phyloP scores from a whole-genome alignment of 805 yeast species.

The Hanseniaspora meyeri region DNA sequence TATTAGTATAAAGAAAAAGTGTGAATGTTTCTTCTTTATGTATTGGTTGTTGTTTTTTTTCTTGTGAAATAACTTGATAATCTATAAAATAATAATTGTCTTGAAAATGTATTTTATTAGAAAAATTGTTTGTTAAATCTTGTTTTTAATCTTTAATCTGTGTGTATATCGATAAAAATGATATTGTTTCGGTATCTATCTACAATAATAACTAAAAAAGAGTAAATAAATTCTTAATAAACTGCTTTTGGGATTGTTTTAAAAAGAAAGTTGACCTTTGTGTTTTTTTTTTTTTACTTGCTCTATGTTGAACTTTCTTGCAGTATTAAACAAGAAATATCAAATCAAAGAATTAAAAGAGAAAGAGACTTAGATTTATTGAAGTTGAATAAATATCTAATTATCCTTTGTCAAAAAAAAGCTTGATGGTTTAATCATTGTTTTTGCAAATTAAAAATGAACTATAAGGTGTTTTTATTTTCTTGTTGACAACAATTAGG shows the following conservation, averaged over 20 bases:
- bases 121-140: neutral
- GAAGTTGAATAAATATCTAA: neutral
- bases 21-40: neutral
- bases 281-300: conserved; percentile 1
- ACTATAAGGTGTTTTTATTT: neutral
- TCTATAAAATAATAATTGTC: neutral
- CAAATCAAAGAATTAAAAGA: neutral
- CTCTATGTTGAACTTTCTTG: neutral
- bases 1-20: neutral
- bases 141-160: neutral
- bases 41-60: neutral
- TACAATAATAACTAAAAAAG: too few relatives aligned
- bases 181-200: neutral
- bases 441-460: neutral
- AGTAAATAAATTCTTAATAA: neutral
- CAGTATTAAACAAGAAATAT: neutral
- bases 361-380: neutral
- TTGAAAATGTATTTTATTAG: too few relatives aligned
- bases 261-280: neutral
- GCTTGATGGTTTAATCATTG: neutral
- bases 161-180: neutral
- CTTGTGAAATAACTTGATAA: neutral
- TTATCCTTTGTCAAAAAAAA: neutral
- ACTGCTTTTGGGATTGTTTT: neutral
- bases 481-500: neutral